These are phyloP conservation scores for Plantago rigida DNA, from an alignment of 305 asterid genomes.

Conservation along the genomic window DNA sequence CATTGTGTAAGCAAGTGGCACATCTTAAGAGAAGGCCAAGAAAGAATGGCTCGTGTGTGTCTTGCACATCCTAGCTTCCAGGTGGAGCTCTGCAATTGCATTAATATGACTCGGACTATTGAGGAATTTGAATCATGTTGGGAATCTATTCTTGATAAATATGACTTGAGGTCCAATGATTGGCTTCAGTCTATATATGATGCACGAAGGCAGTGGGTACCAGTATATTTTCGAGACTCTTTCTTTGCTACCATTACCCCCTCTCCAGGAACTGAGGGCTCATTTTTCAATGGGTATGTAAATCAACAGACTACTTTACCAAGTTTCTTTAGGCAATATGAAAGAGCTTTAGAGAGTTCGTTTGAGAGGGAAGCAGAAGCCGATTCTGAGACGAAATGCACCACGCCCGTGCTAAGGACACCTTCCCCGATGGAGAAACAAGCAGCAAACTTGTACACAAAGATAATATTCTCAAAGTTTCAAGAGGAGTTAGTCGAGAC, in stretches of 20 bases:
- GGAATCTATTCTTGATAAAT: slow-evolving; percentile 57
- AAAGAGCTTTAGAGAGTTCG: slow-evolving; percentile 70
- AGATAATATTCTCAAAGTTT: slow-evolving; percentile 58
- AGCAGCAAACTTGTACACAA: slow-evolving; percentile 63
- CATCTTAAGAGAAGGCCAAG: slow-evolving; percentile 65
- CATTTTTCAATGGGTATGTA: slow-evolving; percentile 72
- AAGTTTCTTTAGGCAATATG: slow-evolving; percentile 77
- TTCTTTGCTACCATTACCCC: slow-evolving; percentile 56
- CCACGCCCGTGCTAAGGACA: slow-evolving; percentile 57
- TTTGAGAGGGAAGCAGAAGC: slow-evolving; percentile 77
- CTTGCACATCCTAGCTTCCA: slow-evolving; percentile 59
- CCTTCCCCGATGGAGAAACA: slow-evolving; percentile 91
- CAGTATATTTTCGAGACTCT: slow-evolving; percentile 69
- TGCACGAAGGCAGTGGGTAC: slow-evolving; percentile 68
- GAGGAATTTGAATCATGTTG: slow-evolving; percentile 74
- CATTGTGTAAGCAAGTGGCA: slow-evolving; percentile 73
- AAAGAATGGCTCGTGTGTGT: slow-evolving; percentile 57
- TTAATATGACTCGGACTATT: slow-evolving; percentile 56
- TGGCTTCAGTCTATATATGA: slow-evolving; percentile 72
- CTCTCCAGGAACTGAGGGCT: slow-evolving; percentile 44
- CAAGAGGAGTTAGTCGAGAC: slow-evolving; percentile 87
- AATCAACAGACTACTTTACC: slow-evolving; percentile 71
- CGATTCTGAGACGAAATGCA: slow-evolving; percentile 56
- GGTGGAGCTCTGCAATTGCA: slow-evolving; percentile 64
- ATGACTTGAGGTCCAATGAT: slow-evolving; percentile 58